phyloP scores from a whole-genome alignment of 208 protist genomes.

The Sergeia podlipaevii region DNA sequence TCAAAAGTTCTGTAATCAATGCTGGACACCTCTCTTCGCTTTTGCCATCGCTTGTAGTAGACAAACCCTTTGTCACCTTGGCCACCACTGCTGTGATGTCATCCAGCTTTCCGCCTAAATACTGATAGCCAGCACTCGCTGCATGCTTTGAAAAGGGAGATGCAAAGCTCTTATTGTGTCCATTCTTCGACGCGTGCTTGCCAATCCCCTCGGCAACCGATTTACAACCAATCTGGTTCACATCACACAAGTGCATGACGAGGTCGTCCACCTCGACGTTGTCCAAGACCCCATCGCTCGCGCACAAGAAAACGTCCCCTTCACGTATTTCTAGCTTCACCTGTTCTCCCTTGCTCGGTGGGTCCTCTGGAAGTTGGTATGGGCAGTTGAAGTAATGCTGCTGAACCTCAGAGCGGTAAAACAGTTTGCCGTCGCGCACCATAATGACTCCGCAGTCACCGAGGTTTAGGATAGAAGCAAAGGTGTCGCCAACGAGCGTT shows the following conservation, averaged over 20 bases:
- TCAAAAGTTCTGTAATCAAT: constrained; percentile 56
- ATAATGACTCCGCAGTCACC: constrained; percentile 82
- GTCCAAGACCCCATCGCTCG: constrained; percentile 81
- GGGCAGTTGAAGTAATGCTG: constrained; percentile 90
- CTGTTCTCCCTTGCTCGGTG: constrained; percentile 58
- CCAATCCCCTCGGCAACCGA: constrained; percentile 59
- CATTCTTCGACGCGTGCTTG: constrained; percentile 50
- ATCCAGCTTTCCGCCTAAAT: constrained; percentile 80
- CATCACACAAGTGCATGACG: constrained; percentile 37
- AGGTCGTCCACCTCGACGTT: constrained; percentile 73
- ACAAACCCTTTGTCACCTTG: constrained; percentile 31
- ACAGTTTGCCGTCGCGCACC: constrained; percentile 48
- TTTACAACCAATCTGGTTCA: constrained; percentile 38
- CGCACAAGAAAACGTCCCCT: constrained; percentile 72
- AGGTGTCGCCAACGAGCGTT: constrained; percentile 44
- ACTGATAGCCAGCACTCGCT: constrained; percentile 43
- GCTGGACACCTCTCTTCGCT: constrained; percentile 17
- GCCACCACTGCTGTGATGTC: constrained; percentile 83
- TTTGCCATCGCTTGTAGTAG: constrained; percentile 7
- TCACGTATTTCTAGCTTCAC: constrained; percentile 50
- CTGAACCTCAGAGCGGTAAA: constrained; percentile 64
- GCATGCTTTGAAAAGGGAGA: constrained; percentile 84
- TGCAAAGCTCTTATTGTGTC: constrained; percentile 35
- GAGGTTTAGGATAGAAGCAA: constrained; percentile 78
- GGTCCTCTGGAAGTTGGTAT: constrained; percentile 74